A percentile compares a stretch with the other conserved stretches of the same genome.
Evolutionary conservation across 2,329 filamentous ascomycete genomes (phyloP).

Genomic region (Tolypocladium tropicale): DNA sequence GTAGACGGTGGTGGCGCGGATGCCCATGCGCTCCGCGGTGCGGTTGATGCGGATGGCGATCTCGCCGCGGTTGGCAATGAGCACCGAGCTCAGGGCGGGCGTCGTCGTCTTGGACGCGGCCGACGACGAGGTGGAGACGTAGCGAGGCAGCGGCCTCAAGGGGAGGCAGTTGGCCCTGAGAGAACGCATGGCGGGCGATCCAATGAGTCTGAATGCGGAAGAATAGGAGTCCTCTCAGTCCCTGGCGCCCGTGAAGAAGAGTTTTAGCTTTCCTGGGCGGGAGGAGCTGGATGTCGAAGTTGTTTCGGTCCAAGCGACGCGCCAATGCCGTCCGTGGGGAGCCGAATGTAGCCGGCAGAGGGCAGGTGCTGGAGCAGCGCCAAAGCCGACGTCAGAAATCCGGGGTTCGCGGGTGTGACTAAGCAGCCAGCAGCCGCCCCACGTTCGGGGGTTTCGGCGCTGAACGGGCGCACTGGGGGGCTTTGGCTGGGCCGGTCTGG

Average conservation of each 20-base stretch:
- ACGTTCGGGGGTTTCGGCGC: background rate
- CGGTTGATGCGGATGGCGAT: slow-evolving; percentile 89
- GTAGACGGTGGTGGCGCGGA: slow-evolving; percentile 88
- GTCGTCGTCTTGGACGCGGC: slow-evolving; percentile 30
- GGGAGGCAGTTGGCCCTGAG: slow-evolving; percentile 40
- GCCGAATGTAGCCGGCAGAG: slow-evolving; percentile 20
- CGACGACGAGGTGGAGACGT: slow-evolving; percentile 19
- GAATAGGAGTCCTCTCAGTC: background rate
- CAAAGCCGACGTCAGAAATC: slow-evolving; percentile 4
- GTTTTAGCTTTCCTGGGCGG: background rate
- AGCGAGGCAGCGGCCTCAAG: slow-evolving; percentile 31
- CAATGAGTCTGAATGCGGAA: background rate
- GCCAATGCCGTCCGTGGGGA: slow-evolving; percentile 16
- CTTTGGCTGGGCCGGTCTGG: too few species aligned
- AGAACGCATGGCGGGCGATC: slow-evolving; percentile 37
- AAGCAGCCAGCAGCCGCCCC: background rate
- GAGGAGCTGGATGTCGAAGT: background rate
- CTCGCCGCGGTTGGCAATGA: slow-evolving; percentile 95
- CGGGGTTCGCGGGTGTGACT: background rate
- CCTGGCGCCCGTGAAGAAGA: background rate
- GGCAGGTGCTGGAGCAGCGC: too few species aligned
- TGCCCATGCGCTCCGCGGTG: slow-evolving; percentile 80
- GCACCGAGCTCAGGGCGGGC: slow-evolving; percentile 61
- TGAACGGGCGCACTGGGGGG: too few species aligned
- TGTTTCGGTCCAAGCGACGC: background rate